Percentiles rank a stretch among this genome's conserved stretches.
These are phyloP conservation scores for Anthostomella pinea DNA, from an alignment of 2,329 filamentous ascomycete genomes.

Conservation along the genomic window DNA sequence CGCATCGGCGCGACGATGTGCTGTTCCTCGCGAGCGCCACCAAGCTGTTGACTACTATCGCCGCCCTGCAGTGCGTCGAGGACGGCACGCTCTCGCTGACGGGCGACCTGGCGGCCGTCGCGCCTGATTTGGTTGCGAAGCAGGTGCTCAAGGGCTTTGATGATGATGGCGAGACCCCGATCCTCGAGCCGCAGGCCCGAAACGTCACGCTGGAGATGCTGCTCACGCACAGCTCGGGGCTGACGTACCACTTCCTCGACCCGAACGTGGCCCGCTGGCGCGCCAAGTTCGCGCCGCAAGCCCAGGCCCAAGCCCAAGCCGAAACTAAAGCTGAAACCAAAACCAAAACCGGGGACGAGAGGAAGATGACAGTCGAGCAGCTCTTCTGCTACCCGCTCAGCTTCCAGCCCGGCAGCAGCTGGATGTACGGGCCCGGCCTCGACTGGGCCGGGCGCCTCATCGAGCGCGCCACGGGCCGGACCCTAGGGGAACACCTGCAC, in stretches of 20 bases:
- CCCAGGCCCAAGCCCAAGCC: no score
- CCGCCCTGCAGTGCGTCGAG: constrained; percentile 43
- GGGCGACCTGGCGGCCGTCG: constrained; percentile 37
- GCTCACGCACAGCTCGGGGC: constrained; percentile 19
- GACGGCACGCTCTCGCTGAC: constrained; percentile 39
- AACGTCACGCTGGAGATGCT: constrained; percentile 13
- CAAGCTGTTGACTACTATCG: constrained; percentile 40
- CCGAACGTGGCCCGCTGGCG: constrained; percentile 26
- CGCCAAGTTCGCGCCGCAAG: no score
- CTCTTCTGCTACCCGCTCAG: constrained; percentile 36
- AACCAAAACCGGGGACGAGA: no score
- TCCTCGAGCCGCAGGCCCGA: constrained; percentile 11
- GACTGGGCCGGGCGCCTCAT: constrained; percentile 39
- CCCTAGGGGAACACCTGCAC: constrained; percentile 16
- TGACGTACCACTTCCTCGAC: constrained; percentile 34
- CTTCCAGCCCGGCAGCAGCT: constrained; percentile 43
- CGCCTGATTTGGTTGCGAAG: constrained; percentile 38
- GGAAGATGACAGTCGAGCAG: no score
- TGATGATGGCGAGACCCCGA: constrained; percentile 14
- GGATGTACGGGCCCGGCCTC: constrained; percentile 40
- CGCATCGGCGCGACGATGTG: constrained; percentile 22
- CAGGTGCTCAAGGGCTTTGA: constrained; percentile 14
- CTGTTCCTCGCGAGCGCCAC: constrained; percentile 28
- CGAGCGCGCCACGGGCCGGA: constrained; percentile 15
- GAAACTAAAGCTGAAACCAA: no score